Conservation (phyloP, 768 basidiomycete genomes). For the Calocybe cyanea region DNA sequence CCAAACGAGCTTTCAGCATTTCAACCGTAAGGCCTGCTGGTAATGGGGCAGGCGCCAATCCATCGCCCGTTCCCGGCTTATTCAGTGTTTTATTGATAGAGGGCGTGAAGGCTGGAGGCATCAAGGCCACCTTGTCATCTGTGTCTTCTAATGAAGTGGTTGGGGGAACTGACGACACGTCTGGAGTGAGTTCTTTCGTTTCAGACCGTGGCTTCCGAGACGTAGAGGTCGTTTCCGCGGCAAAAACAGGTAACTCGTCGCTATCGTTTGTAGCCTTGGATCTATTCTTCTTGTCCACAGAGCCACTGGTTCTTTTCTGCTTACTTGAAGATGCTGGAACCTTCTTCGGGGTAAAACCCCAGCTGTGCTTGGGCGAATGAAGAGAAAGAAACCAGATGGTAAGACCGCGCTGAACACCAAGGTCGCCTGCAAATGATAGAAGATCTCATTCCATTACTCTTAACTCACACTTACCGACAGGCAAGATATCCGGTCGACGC, state of each 20-base stretch:
- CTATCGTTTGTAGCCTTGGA: slow-evolving; percentile 18
- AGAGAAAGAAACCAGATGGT: slow-evolving; percentile 64
- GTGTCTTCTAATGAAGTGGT: slow-evolving; percentile 22
- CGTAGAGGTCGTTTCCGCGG: slow-evolving; percentile 2
- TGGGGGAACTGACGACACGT: slow-evolving; percentile 32
- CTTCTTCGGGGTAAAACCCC: slow-evolving; percentile 51
- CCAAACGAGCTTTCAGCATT: slow-evolving; percentile 54
- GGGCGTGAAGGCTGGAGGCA: slow-evolving; percentile 64
- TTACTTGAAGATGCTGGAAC: slow-evolving; percentile 19
- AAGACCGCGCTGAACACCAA: slow-evolving; percentile 78
- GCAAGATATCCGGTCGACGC: slow-evolving; percentile 76
- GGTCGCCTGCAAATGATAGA: slow-evolving; percentile 50
- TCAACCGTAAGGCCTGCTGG: slow-evolving; percentile 59
- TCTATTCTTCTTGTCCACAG: slow-evolving; percentile 2
- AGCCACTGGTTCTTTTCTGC: slow-evolving; percentile 3
- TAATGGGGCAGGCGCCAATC: slow-evolving; percentile 32
- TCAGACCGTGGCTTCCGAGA: neutral
- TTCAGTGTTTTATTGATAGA: slow-evolving; percentile 57
- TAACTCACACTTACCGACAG: slow-evolving; percentile 28
- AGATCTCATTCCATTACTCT: neutral
- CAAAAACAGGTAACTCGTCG: slow-evolving; percentile 30
- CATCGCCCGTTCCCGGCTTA: slow-evolving; percentile 24
- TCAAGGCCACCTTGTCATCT: slow-evolving; percentile 28
- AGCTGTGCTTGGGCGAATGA: slow-evolving; percentile 48
- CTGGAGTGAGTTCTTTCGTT: slow-evolving; percentile 11